Evolutionary conservation across 495 filamentous ascomycete species (phyloP).

Genomic region (Podospora comata): DNA sequence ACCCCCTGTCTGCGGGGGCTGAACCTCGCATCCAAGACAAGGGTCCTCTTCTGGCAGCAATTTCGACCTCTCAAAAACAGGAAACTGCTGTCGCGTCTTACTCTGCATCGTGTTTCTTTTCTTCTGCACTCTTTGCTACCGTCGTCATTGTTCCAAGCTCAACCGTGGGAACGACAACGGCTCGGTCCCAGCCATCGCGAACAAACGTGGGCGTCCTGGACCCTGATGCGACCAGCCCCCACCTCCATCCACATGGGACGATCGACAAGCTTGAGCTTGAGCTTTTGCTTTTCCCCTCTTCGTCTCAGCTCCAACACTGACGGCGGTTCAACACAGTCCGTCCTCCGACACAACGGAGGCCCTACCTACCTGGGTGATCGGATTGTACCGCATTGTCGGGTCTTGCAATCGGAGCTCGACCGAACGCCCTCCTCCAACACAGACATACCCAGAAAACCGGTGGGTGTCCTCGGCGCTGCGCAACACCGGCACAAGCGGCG

Average conservation of each 20-base stretch:
- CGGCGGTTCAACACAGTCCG: not conserved
- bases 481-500: conserved; percentile 1
- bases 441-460: not conserved
- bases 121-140: not conserved
- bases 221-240: not conserved
- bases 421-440: not conserved
- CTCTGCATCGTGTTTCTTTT: conserved; percentile 4
- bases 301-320: not conserved
- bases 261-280: not conserved
- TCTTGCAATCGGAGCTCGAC: not conserved
- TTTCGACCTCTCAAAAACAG: conserved; percentile 2
- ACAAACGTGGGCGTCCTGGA: not conserved
- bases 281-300: not conserved
- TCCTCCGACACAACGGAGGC: not conserved
- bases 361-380: not conserved
- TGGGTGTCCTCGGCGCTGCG: not conserved
- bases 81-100: conserved; percentile 4
- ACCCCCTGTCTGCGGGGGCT: conserved; percentile 5
- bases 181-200: not conserved
- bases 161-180: not conserved
- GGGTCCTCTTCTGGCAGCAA: conserved; percentile 6
- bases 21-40: not conserved
- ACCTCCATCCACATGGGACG: not conserved
- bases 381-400: not conserved
- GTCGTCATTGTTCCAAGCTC: not conserved